Evolutionary conservation across 1,284 basidiomycete genomes (phyloP), one percentile per base, ranked within the genome.

Genomic region (Bondarzewia mesenterica): DNA sequence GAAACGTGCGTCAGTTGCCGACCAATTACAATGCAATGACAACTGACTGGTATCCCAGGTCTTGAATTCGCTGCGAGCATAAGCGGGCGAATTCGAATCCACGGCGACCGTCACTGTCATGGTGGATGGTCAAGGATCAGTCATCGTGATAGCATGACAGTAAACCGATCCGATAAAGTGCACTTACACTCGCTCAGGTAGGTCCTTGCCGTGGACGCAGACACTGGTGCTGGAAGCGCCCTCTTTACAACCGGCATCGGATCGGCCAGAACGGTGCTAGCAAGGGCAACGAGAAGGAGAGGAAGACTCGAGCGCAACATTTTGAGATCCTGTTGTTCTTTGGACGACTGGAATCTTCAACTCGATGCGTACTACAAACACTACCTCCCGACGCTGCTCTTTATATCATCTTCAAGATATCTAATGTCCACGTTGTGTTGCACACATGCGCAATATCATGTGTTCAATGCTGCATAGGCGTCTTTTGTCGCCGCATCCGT

Each of bases 51-150:
- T 72, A 47, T 69, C 65, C 75, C 74, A 77, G 20, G 63, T 68
- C 52, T 69, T 68, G 65, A 76, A 77, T 42, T 62, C 51, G 46
- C 59, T 58, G 5, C 74, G 61, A 10, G 58, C 52, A 56, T 75
- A 74, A 0, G 73, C 66, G 1, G 74, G 75, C 3, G 58, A 59
- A 57, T 78, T 76, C 40, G 69, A 72, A 29, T 73, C 71, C 1
- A 55, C 65, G 3, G 64, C 72, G 12, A 77, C 73, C 3, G 65
- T 72, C 51, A 77, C 71, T 74, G 23, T 18, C 6, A 36, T 16
- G 4, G 6, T 22, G 4, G 5, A 26, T 37, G 10, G 15, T 8
- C 22, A 25, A 22, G 20, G 23, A 44, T 45, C 15, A 39, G 12
- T 52, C 47, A 27, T 3, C 21, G 39, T 15, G 21, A 5, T 29